Evolutionary conservation across 23 red algal species (phyloP), one percentile per base, ranked within the genome.

Genomic region (Agarophyton chilense): DNA sequence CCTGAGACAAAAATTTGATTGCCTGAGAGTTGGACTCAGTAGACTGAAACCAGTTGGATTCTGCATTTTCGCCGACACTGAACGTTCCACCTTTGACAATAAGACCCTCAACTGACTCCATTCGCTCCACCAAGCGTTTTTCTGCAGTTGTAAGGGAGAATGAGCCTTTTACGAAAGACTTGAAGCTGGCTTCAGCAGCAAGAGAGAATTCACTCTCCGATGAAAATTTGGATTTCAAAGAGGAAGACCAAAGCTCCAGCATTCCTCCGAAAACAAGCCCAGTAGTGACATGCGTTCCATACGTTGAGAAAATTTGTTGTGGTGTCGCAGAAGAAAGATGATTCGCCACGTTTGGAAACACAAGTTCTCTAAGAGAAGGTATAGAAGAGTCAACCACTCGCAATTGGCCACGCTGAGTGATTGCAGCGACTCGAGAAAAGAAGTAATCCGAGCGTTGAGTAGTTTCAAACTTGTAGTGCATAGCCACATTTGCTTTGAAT

Each of bases 211-310:
- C 80, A 21, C 39, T 68, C 31, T 84, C 58, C 40, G 80, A 84
- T 9, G 39, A 39, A 68, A 84, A 84, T 17, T 68, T 64, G 4
- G 80, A 84, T 49, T 65, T 70, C 53, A 26, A 33, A 4, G 55
- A 66, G 19, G 80, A 67, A 41, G 80, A 84, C 80, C 80, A 84
- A 44, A 84, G 56, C 80, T 84, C 80, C 34, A 84, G 31, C 80
- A 70, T 84, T 49, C 80, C 80, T 9, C 80, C 80, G 35, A 67
- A 42, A 35, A 64, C 80, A 41, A 84, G 24, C 5, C 80, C 80
- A 45, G 57, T 84, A 38, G 80, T 65, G 38, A 84, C 80, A 38
- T 84, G 80, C 21, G 80, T 84, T 34, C 80, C 80, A n/a, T 84
- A 84, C 8, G 57, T 68, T 8, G 9, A 39, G 28, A 84, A 84